Evolutionary conservation across 306 rosid species (phyloP).

Genomic region (Begonia masoniana): DNA sequence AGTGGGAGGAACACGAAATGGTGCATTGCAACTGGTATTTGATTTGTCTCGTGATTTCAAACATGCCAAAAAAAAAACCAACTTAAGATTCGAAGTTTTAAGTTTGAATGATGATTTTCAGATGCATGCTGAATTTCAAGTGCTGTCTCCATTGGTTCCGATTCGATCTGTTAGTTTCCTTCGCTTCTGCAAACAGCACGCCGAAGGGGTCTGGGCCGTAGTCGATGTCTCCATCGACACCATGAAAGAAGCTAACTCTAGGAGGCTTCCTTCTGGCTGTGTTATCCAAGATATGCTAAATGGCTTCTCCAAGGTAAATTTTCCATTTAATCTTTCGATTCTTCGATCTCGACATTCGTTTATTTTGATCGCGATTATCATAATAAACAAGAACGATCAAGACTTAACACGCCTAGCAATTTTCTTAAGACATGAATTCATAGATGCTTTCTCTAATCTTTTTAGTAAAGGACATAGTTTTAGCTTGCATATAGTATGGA

Average conservation of each 20-base stretch:
- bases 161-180: conserved; percentile 75
- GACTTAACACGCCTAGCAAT: too few relatives aligned
- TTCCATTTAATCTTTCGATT: too few relatives aligned
- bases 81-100: too few relatives aligned
- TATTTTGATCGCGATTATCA: too few relatives aligned
- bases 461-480: too few relatives aligned
- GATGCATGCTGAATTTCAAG: conserved; percentile 98
- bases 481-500: too few relatives aligned
- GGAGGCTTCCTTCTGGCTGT: conserved; percentile 97
- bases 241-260: conserved; percentile 45
- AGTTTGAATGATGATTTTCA: conserved; percentile 6
- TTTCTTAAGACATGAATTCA: too few relatives aligned
- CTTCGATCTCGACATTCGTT: neutral
- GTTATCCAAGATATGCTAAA: conserved; percentile 98
- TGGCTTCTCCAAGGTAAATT: conserved; percentile 85
- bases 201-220: conserved; percentile 96
- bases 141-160: conserved; percentile 84
- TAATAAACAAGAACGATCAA: too few relatives aligned
- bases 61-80: too few relatives aligned
- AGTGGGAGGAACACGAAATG: conserved; percentile 78
- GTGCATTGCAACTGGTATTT: conserved; percentile 73
- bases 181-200: conserved; percentile 89
- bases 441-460: too few relatives aligned
- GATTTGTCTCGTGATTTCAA: too few relatives aligned
- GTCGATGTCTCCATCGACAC: conserved; percentile 71